Percentiles rank a stretch among this genome's conserved stretches.
Evolutionary conservation across 805 yeast species (phyloP).

Genomic region (Torulaspora indica): DNA sequence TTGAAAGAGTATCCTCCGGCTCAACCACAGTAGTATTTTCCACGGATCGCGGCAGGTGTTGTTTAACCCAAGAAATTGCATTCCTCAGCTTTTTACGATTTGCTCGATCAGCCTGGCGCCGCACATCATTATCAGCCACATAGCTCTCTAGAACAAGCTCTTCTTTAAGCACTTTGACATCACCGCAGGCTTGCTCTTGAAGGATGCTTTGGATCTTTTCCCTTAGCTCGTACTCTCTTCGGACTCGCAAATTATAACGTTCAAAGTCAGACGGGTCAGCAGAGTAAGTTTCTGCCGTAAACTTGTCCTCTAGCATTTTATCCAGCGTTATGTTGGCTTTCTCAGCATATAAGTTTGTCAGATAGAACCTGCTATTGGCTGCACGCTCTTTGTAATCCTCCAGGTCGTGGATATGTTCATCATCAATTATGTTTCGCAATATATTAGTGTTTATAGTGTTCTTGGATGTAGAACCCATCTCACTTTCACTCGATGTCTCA

Average conservation of each 20-base stretch:
- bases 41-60: background rate
- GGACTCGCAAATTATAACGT: conserved; percentile 35
- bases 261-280: conserved; percentile 31
- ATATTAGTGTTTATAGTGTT: conserved; percentile 15
- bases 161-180: conserved; percentile 19
- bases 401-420: conserved; percentile 18
- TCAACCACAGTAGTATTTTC: background rate
- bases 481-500: conserved; percentile 2
- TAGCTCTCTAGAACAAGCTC: conserved; percentile 17
- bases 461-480: conserved; percentile 1
- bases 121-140: conserved; percentile 16
- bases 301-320: conserved; percentile 5
- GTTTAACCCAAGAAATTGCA: background rate
- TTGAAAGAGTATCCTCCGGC: background rate
- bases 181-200: conserved; percentile 15
- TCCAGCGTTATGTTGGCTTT: conserved; percentile 9
- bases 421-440: conserved; percentile 16
- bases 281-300: conserved; percentile 3
- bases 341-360: conserved; percentile 19
- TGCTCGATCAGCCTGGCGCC: background rate
- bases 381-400: conserved; percentile 19
- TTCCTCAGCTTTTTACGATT: conserved; percentile 4
- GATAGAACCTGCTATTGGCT: conserved; percentile 23
- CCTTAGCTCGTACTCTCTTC: conserved; percentile 34
- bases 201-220: conserved; percentile 24